Base-by-base conservation (phyloP, 1,139 yeast genomes). In the Suhomyces coccinellae region DNA sequence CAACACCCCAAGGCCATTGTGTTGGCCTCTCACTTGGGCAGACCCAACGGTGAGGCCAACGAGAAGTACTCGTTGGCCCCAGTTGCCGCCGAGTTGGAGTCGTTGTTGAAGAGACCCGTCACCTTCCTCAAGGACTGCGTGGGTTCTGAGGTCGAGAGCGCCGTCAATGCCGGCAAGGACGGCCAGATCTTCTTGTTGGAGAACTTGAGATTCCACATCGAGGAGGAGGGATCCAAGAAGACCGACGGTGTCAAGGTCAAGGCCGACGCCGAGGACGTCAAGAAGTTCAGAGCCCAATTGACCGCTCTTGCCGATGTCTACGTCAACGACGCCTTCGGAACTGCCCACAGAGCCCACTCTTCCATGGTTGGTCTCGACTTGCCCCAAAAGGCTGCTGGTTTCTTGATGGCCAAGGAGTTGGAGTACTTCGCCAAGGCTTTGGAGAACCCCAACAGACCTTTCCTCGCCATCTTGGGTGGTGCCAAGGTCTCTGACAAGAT, bases 301-400 rank as follows among this genome's bases (percentile, higher is more conserved):
- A 87, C 96, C 61, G 73, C 87, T 48, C 79, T 91, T 63, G 97
- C 97, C 56, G 98, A 91, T 63, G 96, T 91, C 56, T 91, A 91
- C 77, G 83, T 91, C 69, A 91, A 91, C 73, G 98, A 91, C 69
- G 98, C 98, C 49, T 91, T 91, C 63, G 98, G 98, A 67, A 93
- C 98, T 55, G 96, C 97, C 46, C 98, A 91, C 85, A 88, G 98
- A 79, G 98, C 98, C 53, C 98, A 91, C 79, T 89, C 97, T 43
- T 91, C 98, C 40, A 90, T 93, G 89, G 98, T 93, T 63, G 98
- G 98, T 62, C 77, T 91, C 58, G 89, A 91, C 61, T 80, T 89
- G 60, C 91, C 93, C 51, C 89, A 88, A 76, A 87, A 89, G 75
- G 98, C 97, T 60, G 85, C 97, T 53, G 98, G 98, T 68, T 91